phyloP scores from a whole-genome alignment of 495 filamentous ascomycete species.

The Neurospora sp. region DNA sequence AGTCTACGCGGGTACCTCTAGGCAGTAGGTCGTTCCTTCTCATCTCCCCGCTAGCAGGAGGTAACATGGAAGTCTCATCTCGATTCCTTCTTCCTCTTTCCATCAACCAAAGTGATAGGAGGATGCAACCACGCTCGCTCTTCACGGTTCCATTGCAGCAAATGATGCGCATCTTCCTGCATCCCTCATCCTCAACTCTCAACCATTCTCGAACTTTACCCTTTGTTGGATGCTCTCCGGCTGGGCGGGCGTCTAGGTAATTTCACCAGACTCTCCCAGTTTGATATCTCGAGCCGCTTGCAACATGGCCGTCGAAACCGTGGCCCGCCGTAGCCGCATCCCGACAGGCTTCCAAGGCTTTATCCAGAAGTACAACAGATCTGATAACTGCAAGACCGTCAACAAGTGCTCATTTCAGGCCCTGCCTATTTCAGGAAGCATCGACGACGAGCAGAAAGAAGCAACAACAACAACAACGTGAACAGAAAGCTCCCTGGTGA shows the following conservation, averaged over 20 bases:
- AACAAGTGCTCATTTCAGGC: neutral
- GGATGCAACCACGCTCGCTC: neutral
- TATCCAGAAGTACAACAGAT: neutral
- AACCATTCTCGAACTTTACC: neutral
- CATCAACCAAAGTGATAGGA: neutral
- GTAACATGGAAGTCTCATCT: neutral
- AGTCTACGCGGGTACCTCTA: neutral
- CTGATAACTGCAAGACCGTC: neutral
- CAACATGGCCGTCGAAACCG: neutral
- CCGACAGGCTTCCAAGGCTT: neutral
- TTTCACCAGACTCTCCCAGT: neutral
- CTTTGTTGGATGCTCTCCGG: neutral
- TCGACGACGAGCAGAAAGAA: neutral
- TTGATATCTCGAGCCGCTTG: neutral
- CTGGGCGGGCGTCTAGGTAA: neutral
- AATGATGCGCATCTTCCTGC: neutral
- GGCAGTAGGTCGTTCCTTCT: neutral
- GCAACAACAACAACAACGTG: neutral
- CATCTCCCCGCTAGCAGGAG: neutral
- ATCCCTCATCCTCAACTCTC: neutral
- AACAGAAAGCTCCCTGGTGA: neutral
- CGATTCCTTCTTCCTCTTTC: neutral
- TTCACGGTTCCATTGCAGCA: neutral
- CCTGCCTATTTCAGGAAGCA: neutral
- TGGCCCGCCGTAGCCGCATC: neutral